Base-by-base conservation (phyloP, 768 basidiomycete species). In the Lepiota venenata region DNA sequence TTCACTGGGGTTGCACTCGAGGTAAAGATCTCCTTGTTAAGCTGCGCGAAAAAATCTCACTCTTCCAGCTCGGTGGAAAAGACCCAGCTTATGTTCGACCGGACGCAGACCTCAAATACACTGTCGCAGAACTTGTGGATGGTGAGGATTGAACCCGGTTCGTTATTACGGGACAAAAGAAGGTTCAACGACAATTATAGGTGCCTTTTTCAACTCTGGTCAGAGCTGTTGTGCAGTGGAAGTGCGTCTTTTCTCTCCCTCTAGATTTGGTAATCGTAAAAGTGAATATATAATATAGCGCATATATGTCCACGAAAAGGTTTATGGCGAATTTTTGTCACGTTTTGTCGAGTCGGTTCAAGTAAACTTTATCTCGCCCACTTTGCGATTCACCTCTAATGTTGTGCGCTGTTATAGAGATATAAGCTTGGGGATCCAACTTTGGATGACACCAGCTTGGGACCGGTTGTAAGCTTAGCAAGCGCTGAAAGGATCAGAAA, bases 171-270 rank as follows among this genome's bases (percentile, higher is more conserved):
- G n/a, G 15, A 16, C 2, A 3, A 38, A 29, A n/a, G 41, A 39
- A 15, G 1, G 43, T 59, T 25, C 37, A 52, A 3, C 55, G 1
- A 10, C 11, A 40, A 35, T 18, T 38, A 1, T 61, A 93, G 91
- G 93, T 36, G 87, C 93, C 3, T 86, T 95, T 72, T 99, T 93
- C 77, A 98, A 98, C 70, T 94, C 95, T 14, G 97, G 97, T 1
- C 97, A 99, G 71, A 95, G 93, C 59, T 98, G 96, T 69, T 98
- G 96, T 64, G 84, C 89, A 0, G 75, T 98, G 56, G 97, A 99
- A 76, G 90, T 88, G 57, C 14, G 73, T 63, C 4, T 35, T 5
- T 20, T 22, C 21, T 27, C 25, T 25, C 25, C 25, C 25, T 25
- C 5, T n/a, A n/a, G n/a, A n/a, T n/a, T 25, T 25, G 25, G 5